Percentiles rank a stretch among this genome's conserved stretches.
These are phyloP conservation scores for Fusarium compactum DNA, from an alignment of 2,329 filamentous ascomycete genomes.

Conservation along the genomic window DNA sequence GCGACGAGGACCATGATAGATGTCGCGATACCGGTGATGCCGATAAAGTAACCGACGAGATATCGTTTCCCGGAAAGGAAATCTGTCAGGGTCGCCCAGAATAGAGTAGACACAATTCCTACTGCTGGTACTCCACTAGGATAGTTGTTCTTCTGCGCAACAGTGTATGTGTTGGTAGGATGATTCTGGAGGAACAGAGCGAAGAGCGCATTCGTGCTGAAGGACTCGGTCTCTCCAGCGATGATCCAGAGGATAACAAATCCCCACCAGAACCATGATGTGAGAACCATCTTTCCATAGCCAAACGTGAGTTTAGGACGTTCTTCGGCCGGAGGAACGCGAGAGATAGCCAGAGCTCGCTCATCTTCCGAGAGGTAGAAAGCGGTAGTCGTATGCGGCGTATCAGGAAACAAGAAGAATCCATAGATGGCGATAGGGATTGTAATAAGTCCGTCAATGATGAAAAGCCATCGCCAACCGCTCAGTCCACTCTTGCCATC, in stretches of 20 bases:
- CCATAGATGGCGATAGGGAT: slow-evolving; percentile 53
- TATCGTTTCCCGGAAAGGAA: slow-evolving; percentile 72
- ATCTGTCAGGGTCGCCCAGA: slow-evolving; percentile 78
- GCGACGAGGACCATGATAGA: slow-evolving; percentile 71
- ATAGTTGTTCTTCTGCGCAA: slow-evolving; percentile 67
- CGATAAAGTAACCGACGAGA: slow-evolving; percentile 75
- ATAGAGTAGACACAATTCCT: slow-evolving; percentile 71
- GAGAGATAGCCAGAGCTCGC: slow-evolving; percentile 56
- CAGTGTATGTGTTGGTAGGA: slow-evolving; percentile 57
- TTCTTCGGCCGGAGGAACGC: slow-evolving; percentile 55
- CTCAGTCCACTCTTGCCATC: slow-evolving; percentile 64
- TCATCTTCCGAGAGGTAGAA: slow-evolving; percentile 60
- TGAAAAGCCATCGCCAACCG: slow-evolving; percentile 78
- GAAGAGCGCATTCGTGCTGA: slow-evolving; percentile 72
- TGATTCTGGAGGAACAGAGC: slow-evolving; percentile 64
- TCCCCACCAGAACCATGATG: slow-evolving; percentile 74
- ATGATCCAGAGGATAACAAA: slow-evolving; percentile 77
- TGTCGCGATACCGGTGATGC: slow-evolving; percentile 71
- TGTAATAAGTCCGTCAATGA: slow-evolving; percentile 71
- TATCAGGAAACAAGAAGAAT: slow-evolving; percentile 55
- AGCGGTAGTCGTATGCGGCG: slow-evolving; percentile 60
- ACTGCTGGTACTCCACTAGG: slow-evolving; percentile 68
- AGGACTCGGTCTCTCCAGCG: slow-evolving; percentile 78
- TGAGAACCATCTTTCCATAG: slow-evolving; percentile 68
- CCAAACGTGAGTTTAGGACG: slow-evolving; percentile 59